Evolutionary conservation across 2,329 filamentous ascomycete genomes (phyloP).

Genomic region (Aspergillus alliaceus): DNA sequence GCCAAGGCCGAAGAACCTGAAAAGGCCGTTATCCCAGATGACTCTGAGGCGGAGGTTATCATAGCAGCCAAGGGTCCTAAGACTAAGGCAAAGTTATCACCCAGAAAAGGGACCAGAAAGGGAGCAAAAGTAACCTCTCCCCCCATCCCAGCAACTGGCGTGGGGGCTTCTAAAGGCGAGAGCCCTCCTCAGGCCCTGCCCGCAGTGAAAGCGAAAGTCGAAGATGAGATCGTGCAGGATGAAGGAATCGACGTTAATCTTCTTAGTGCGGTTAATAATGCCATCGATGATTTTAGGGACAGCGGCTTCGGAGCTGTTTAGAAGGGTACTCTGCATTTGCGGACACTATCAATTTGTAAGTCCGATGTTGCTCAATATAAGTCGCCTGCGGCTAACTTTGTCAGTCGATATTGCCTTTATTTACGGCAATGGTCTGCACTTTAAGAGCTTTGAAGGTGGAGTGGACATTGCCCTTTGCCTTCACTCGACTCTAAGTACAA

Average conservation of each 20-base stretch:
- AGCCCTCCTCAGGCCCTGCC: background rate
- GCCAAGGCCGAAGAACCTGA: background rate
- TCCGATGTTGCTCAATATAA: background rate
- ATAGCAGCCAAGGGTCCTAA: background rate
- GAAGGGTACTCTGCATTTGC: background rate
- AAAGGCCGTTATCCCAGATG: background rate
- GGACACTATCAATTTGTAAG: background rate
- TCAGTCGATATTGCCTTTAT: background rate
- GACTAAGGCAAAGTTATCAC: background rate
- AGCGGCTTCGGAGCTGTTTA: background rate
- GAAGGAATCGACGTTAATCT: background rate
- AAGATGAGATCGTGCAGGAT: background rate
- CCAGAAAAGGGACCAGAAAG: background rate
- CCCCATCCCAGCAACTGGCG: conserved; percentile 19
- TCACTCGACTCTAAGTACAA: background rate
- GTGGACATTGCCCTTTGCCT: background rate
- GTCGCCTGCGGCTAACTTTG: background rate
- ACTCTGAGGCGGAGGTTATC: background rate
- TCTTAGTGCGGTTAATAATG: background rate
- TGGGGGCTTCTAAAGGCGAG: background rate
- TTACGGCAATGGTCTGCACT: too few species aligned
- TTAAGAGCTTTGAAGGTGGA: background rate
- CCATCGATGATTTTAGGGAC: background rate
- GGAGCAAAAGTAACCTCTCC: conserved; percentile 18
- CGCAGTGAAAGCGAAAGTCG: background rate